Evolutionary conservation across 2,329 filamentous ascomycete species (phyloP).

Genomic region (Diaporthe humulicola): DNA sequence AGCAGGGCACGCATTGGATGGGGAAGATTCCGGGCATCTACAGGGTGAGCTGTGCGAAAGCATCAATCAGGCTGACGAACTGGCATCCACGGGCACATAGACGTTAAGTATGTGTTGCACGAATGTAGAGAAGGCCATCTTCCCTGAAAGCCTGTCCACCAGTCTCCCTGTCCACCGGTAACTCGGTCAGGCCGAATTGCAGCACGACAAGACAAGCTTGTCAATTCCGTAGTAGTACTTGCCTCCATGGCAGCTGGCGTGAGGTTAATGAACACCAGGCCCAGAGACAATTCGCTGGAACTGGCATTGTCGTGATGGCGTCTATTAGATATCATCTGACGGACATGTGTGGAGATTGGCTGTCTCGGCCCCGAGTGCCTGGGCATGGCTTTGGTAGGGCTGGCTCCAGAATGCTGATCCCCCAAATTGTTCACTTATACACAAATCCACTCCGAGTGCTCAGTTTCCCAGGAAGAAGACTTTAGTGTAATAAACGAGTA

Average conservation of each 20-base stretch:
- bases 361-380: not conserved
- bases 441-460: not conserved
- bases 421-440: not conserved
- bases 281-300: not conserved
- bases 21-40: not conserved
- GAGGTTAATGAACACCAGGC: not conserved
- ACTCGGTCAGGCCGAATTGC: not conserved
- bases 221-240: not conserved
- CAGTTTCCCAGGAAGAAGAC: not conserved
- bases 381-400: not conserved
- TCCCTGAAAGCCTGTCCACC: not conserved
- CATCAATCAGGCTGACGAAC: not conserved
- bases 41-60: not conserved
- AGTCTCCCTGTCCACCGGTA: too few relatives aligned
- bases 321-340: not conserved
- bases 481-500: not conserved
- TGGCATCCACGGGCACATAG: not conserved
- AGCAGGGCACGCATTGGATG: not conserved
- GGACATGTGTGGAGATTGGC: not conserved
- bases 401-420: conserved; percentile 4
- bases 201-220: conserved; percentile 1
- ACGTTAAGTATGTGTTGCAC: not conserved
- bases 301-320: not conserved
- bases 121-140: not conserved
- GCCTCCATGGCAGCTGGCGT: not conserved